Evolutionary conservation across 257 asterid species (phyloP).

Genomic region (Gentiana macrophylla): DNA sequence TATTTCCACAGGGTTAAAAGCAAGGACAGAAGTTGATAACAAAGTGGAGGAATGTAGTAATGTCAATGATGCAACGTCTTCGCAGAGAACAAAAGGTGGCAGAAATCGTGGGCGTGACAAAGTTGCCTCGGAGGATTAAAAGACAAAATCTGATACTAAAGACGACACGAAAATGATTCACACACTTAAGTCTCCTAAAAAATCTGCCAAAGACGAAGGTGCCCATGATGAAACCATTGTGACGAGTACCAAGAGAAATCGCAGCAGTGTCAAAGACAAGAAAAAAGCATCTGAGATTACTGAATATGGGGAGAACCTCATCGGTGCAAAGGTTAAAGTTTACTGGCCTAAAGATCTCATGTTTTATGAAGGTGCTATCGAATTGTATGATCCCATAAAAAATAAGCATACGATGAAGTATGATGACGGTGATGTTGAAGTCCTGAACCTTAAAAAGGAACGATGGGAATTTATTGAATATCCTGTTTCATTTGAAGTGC

Average conservation of each 20-base stretch:
- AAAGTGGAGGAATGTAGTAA: slow-evolving; percentile 14
- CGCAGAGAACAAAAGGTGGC: slow-evolving; percentile 26
- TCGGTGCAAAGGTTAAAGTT: slow-evolving; percentile 72
- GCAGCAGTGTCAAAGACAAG: slow-evolving; percentile 40
- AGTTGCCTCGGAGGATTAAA: slow-evolving; percentile 32
- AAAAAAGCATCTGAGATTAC: slow-evolving; percentile 23
- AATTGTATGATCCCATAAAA: slow-evolving; percentile 53
- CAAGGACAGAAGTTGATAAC: slow-evolving; percentile 8
- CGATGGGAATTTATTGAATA: slow-evolving; percentile 46
- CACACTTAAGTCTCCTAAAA: slow-evolving; percentile 36
- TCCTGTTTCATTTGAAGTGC: slow-evolving; percentile 37
- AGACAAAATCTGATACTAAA: slow-evolving; percentile 30
- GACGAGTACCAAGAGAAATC: slow-evolving; percentile 55
- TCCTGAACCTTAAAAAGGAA: slow-evolving; percentile 49
- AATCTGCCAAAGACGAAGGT: slow-evolving; percentile 35
- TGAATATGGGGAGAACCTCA: slow-evolving; percentile 42
- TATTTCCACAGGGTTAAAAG: slow-evolving; percentile 13
- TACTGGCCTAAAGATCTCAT: slow-evolving; percentile 78
- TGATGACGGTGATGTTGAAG: slow-evolving; percentile 75
- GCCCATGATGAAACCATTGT: slow-evolving; percentile 41
- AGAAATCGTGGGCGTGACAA: slow-evolving; percentile 46
- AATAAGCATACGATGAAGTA: slow-evolving; percentile 71
- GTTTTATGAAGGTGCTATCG: slow-evolving; percentile 73
- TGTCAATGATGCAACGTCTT: slow-evolving; percentile 25
- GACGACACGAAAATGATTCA: slow-evolving; percentile 28